Base-by-base conservation (phyloP, 163 green algal genomes). In the Scenedesmus sp. region DNA sequence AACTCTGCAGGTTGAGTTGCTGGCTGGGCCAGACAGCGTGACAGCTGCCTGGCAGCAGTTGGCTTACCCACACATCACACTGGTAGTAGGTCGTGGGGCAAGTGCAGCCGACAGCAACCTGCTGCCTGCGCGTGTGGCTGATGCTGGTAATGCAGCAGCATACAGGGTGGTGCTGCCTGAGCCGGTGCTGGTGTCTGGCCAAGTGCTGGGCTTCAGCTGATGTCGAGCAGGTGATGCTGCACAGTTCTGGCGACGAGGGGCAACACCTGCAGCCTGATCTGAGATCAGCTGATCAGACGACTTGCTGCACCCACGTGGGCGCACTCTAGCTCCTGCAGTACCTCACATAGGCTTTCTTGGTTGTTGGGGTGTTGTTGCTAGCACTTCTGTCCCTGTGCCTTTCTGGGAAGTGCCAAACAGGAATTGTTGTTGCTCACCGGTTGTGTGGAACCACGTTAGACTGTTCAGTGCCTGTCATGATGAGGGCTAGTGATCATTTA, bases 1-100 rank as follows among this genome's bases (percentile, higher is more conserved):
- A 49, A 30, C 10, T 24, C 6, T 86, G 81, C n/a, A 86, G 33
- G 49, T 37, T 80, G 51, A 42, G 83, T 22, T 80, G 56, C 35
- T 80, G 83, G 15, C 35, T 33, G 56, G 43, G 12, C 81, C 81
- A 26, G 81, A 86, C 2, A 46, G 6, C 40, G 81, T 86, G 22
- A n/a, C 42, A 49, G 46, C 33, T 7, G 51, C 18, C 5, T 82
- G 85, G 59, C 85, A 33, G 61, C 15, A 30, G 10, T 37, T 82
- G 24, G 10, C 30, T 46, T 93, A 93, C 89, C 85, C 88, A 53
- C 92, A 94, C 86, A 92, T 94, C 43, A 94, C 92, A 0, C 89
- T 94, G 24, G 33, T 83, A 49, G 86, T 93, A 35, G 46, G 70
- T 0, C 2, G 44, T 37, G 42, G 90, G 18, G 15, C 37, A 9